Conservation (phyloP, 345 rosid genomes). For the Heritiera littoralis region DNA sequence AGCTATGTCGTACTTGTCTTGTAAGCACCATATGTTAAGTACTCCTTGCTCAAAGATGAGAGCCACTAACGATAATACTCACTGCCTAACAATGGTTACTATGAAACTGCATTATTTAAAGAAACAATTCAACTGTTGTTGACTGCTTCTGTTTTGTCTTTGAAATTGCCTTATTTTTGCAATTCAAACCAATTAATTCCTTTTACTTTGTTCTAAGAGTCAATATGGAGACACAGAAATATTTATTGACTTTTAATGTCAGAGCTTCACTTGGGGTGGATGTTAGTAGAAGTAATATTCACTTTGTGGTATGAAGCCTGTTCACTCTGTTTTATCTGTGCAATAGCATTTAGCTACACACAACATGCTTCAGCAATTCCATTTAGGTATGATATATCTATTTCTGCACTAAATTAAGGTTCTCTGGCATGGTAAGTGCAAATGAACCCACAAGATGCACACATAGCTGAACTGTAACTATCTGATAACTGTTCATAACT, state of each 20-base stretch:
- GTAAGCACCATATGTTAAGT: slow-evolving; percentile 39
- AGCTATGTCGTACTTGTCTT: slow-evolving; percentile 92
- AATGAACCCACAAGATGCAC: no score
- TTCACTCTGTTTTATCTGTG: neutral
- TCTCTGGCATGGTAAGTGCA: neutral
- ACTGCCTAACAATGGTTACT: neutral
- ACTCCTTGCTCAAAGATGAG: neutral
- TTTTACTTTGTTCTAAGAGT: neutral
- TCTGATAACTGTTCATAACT: neutral
- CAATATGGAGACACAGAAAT: neutral
- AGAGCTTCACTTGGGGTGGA: neutral
- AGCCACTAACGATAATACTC: neutral
- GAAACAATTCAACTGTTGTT: slow-evolving; percentile 3
- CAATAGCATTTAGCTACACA: neutral
- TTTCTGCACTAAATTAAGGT: neutral
- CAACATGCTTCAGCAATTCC: neutral
- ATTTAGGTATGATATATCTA: neutral
- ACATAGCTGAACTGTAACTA: neutral
- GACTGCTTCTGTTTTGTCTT: neutral
- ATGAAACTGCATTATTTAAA: neutral
- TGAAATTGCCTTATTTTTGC: neutral
- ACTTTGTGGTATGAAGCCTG: neutral
- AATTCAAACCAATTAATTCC: neutral
- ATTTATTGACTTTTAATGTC: neutral
- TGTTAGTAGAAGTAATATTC: neutral